Conservation (phyloP, 805 yeast genomes). For the Lipomyces starkeyi region DNA sequence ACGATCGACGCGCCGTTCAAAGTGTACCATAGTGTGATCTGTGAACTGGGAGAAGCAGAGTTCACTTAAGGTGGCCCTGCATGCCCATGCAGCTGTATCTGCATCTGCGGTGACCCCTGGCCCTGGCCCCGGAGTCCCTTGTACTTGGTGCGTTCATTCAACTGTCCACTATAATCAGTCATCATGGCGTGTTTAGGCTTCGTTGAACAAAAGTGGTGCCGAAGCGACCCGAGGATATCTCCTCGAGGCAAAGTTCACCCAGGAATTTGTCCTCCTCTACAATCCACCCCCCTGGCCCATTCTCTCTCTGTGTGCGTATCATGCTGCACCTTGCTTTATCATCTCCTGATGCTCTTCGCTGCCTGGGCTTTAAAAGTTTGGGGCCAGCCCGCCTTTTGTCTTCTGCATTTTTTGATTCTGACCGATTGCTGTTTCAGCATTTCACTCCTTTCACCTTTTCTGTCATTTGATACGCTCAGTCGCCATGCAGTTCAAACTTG, state of each 20-base stretch:
- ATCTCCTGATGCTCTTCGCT: too few species aligned
- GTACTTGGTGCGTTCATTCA: neutral
- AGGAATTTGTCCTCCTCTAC: neutral
- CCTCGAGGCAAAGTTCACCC: neutral
- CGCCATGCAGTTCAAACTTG: neutral
- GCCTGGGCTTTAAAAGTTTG: too few species aligned
- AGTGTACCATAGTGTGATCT: neutral
- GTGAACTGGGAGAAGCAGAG: neutral
- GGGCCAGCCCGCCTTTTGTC: too few species aligned
- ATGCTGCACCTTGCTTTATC: neutral
- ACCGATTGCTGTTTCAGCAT: neutral
- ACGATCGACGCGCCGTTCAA: neutral
- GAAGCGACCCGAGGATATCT: neutral
- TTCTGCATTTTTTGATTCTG: neutral
- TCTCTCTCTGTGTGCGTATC: neutral
- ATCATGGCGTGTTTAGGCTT: neutral
- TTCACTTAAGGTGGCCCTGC: neutral
- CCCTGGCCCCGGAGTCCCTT: neutral
- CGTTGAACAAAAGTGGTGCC: neutral
- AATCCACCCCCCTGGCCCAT: neutral
- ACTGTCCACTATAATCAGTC: neutral
- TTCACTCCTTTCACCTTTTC: neutral
- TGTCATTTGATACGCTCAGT: neutral
- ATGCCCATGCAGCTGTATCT: neutral
- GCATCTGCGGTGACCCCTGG: neutral